Conservation (phyloP, 441 rosid species). For the Geranium incanum region DNA sequence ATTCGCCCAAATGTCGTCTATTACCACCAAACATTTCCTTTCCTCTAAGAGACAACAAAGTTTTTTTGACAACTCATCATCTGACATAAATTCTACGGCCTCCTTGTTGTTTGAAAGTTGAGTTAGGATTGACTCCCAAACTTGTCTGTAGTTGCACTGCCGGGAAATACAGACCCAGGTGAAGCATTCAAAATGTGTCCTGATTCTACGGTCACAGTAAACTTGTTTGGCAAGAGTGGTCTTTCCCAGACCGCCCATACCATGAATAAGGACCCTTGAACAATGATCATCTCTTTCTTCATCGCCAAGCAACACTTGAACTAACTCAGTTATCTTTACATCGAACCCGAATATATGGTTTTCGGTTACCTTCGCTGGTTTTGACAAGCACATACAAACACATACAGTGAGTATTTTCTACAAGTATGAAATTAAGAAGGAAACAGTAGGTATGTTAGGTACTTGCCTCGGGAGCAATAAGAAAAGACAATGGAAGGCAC, state of each 20-base stretch:
- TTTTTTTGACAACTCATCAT: too few species aligned
- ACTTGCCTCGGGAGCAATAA: too few species aligned
- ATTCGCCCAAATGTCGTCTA: too few species aligned
- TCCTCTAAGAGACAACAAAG: too few species aligned
- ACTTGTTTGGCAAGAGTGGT: constrained; percentile 34
- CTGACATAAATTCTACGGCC: too few species aligned
- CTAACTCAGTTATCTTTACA: constrained; percentile 24
- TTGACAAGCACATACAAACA: too few species aligned
- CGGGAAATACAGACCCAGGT: neutral
- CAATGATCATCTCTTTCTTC: too few species aligned
- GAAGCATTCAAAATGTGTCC: neutral
- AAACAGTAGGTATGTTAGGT: too few species aligned
- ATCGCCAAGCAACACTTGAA: constrained; percentile 18
- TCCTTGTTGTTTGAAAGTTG: neutral
- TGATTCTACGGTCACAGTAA: constrained; percentile 18
- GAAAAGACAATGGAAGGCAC: neutral
- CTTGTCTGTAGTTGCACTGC: neutral
- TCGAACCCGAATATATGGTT: constrained; percentile 33
- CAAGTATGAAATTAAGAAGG: too few species aligned
- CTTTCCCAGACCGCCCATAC: constrained; percentile 40
- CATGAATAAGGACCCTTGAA: constrained; percentile 24
- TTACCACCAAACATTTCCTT: too few species aligned
- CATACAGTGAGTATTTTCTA: too few species aligned
- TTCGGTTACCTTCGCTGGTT: too few species aligned
- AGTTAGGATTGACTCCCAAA: neutral